Conservation (phyloP, 495 filamentous ascomycete species). For the Aspergillus conjunctus region DNA sequence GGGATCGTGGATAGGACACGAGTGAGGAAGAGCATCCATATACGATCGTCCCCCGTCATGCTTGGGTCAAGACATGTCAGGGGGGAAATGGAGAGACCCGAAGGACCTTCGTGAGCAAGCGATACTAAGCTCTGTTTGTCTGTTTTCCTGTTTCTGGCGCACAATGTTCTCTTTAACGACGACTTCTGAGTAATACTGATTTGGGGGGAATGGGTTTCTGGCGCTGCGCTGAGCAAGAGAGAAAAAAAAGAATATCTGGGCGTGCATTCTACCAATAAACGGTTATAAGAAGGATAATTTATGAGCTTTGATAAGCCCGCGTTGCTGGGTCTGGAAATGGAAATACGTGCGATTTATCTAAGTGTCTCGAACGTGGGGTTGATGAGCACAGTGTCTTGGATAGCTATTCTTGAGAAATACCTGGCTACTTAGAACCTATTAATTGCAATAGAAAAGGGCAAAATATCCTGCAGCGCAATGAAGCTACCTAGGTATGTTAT, state of each 20-base stretch:
- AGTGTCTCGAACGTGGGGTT: constrained; percentile 5
- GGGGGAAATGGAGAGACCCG: constrained; percentile 7
- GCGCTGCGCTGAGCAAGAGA: constrained; percentile 1
- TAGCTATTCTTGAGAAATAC: constrained; percentile 12
- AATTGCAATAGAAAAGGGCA: constrained; percentile 10
- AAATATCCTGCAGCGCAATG: neutral
- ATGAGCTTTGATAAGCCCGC: constrained; percentile 1
- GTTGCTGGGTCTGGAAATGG: constrained; percentile 5
- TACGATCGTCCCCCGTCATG: constrained; percentile 15
- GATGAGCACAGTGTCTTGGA: neutral
- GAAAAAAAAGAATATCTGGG: constrained; percentile 11
- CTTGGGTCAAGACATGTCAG: constrained; percentile 13
- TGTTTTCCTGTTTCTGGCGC: constrained; percentile 23
- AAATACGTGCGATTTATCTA: neutral
- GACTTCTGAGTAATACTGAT: constrained; percentile 24
- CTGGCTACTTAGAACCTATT: constrained; percentile 20
- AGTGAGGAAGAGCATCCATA: constrained; percentile 15
- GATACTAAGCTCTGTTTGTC: constrained; percentile 18
- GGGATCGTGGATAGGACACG: constrained; percentile 15
- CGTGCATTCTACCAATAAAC: constrained; percentile 1
- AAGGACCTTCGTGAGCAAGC: constrained; percentile 13
- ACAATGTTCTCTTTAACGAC: constrained; percentile 23
- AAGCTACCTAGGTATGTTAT: neutral
- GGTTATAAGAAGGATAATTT: constrained; percentile 2
- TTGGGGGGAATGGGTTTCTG: constrained; percentile 15